phyloP scores from a whole-genome alignment of 2,329 filamentous ascomycete genomes.

The Hirsutella minnesotensis region DNA sequence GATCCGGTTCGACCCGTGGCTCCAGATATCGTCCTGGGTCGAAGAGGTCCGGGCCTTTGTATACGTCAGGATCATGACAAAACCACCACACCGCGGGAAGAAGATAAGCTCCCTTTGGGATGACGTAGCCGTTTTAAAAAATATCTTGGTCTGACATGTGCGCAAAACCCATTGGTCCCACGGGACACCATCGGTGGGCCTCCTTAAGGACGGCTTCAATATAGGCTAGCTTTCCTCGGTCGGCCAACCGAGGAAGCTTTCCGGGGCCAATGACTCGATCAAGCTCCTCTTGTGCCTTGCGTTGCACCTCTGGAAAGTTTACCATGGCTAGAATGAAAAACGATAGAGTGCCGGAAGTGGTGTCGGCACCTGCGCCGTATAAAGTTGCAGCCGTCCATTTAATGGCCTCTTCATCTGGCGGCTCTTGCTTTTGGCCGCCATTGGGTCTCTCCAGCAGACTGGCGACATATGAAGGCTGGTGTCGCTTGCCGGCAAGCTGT shows the following conservation, averaged over 20 bases:
- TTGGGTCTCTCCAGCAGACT: background rate
- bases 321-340: conserved; percentile 34
- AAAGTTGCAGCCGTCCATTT: conserved; percentile 2
- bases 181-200: conserved; percentile 16
- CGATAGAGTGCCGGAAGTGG: background rate
- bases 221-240: conserved; percentile 32
- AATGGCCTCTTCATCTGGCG: conserved; percentile 1
- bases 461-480: background rate
- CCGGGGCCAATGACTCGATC: conserved; percentile 28
- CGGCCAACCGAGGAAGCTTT: conserved; percentile 28
- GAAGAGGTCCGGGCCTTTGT: conserved; percentile 29
- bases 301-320: conserved; percentile 28
- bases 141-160: conserved; percentile 22
- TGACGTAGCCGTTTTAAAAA: conserved; percentile 9
- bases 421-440: no score
- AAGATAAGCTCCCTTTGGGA: conserved; percentile 15
- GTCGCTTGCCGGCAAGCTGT: background rate
- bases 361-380: conserved; percentile 8
- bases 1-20: conserved; percentile 16
- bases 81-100: conserved; percentile 16
- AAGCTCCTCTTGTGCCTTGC: conserved; percentile 25
- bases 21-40: conserved; percentile 20
- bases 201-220: conserved; percentile 19
- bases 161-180: conserved; percentile 22
- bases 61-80: conserved; percentile 58